Percentiles rank a stretch among this genome's conserved stretches.
These are phyloP conservation scores for Scheffersomyces quercinus DNA, from an alignment of 1,139 yeast genomes.

Conservation along the genomic window DNA sequence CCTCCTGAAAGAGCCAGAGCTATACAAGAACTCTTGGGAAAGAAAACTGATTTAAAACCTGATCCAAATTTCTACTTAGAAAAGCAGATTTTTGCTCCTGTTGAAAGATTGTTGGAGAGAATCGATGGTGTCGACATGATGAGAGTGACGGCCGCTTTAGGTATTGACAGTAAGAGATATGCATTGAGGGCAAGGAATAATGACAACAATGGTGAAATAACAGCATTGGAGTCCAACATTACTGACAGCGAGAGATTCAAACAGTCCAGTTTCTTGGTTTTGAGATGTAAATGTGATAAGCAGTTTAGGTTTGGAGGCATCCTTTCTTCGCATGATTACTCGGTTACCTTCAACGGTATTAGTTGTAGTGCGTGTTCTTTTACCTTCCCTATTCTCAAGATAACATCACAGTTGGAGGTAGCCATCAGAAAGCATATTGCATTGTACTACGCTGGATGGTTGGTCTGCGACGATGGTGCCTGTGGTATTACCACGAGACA, in stretches of 20 bases:
- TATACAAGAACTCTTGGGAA: slow-evolving; percentile 64
- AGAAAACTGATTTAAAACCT: slow-evolving; percentile 54
- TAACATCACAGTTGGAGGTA: slow-evolving; percentile 73
- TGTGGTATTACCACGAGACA: slow-evolving; percentile 85
- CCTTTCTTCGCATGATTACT: slow-evolving; percentile 58
- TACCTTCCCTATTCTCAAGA: slow-evolving; percentile 50
- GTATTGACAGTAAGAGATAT: slow-evolving; percentile 71
- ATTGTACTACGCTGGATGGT: slow-evolving; percentile 81
- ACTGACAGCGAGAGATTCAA: slow-evolving; percentile 83
- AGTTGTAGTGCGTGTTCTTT: slow-evolving; percentile 62
- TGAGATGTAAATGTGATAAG: slow-evolving; percentile 66
- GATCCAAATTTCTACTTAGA: slow-evolving; percentile 82
- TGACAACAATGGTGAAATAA: slow-evolving; percentile 46
- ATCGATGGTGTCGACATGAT: slow-evolving; percentile 86
- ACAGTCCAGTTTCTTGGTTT: slow-evolving; percentile 53
- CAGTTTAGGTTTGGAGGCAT: slow-evolving; percentile 75
- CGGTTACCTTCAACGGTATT: slow-evolving; percentile 67
- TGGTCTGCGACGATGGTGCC: slow-evolving; percentile 78
- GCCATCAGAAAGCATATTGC: slow-evolving; percentile 71
- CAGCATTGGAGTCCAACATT: slow-evolving; percentile 80
- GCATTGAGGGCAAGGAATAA: slow-evolving; percentile 44
- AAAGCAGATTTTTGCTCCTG: slow-evolving; percentile 88
- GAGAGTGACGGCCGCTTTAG: slow-evolving; percentile 74
- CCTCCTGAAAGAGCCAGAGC: slow-evolving; percentile 82
- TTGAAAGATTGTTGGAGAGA: slow-evolving; percentile 81